phyloP scores from a whole-genome alignment of 495 filamentous ascomycete genomes.

The Cryomyces minteri region DNA sequence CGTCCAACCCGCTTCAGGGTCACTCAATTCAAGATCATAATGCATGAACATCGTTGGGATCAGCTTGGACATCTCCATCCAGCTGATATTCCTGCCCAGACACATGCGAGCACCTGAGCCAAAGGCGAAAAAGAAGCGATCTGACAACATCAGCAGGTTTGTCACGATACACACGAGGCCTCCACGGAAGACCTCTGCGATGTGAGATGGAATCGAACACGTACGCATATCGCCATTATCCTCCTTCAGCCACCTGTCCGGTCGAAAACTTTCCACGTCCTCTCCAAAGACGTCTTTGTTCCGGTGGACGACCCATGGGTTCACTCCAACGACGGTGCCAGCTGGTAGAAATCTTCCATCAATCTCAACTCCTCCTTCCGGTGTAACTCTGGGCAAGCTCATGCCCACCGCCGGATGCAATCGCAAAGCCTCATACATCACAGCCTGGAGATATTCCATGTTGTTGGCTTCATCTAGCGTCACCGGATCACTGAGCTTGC shows the following conservation, averaged over 20 bases:
- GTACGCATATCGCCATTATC: constrained; percentile 9
- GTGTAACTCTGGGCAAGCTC: constrained; percentile 11
- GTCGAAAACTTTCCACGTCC: constrained; percentile 12
- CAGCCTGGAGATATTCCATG: constrained; percentile 19
- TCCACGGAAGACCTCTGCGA: no score
- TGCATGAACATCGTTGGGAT: constrained; percentile 15
- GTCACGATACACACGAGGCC: background rate
- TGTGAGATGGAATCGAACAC: background rate
- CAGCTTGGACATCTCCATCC: constrained; percentile 17
- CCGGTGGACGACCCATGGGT: constrained; percentile 16
- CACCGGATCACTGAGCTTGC: constrained; percentile 8
- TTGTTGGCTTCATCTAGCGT: constrained; percentile 9
- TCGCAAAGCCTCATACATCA: constrained; percentile 16
- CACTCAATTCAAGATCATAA: constrained; percentile 10
- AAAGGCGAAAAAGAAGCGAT: constrained; percentile 18
- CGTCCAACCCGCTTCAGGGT: constrained; percentile 11
- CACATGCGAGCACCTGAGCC: constrained; percentile 16
- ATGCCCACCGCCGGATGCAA: constrained; percentile 17
- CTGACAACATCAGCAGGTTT: background rate
- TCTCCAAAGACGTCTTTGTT: constrained; percentile 10
- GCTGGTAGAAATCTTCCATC: constrained; percentile 11
- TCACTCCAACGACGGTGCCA: constrained; percentile 11
- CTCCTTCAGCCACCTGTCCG: constrained; percentile 10
- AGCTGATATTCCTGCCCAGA: constrained; percentile 16
- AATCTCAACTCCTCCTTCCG: constrained; percentile 9